A percentile compares a stretch with the other conserved stretches of the same genome.
These are phyloP conservation scores for Vitis amurensis DNA, from an alignment of 164 flowering plant genomes.

Conservation along the genomic window DNA sequence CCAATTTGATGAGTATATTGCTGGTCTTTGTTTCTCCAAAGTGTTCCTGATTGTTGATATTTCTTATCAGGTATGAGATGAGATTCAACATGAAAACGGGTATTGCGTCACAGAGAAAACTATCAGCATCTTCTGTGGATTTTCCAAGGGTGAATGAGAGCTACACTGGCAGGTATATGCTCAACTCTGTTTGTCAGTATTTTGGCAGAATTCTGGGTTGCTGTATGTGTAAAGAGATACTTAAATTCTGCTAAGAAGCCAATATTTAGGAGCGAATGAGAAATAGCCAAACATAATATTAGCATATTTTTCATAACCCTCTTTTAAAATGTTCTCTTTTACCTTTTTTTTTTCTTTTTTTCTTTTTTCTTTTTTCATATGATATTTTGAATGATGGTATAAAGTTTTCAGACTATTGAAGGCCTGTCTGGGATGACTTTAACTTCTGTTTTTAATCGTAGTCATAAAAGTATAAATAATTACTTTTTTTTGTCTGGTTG, in stretches of 20 bases:
- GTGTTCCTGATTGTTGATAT: conserved; percentile 7
- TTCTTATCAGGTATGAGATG: conserved; percentile 81
- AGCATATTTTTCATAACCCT: too few relatives aligned
- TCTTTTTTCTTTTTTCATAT: too few relatives aligned
- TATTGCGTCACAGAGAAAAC: conserved; percentile 71
- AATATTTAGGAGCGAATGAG: background rate
- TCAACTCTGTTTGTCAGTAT: background rate
- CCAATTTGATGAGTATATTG: background rate
- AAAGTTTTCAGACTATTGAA: too few relatives aligned
- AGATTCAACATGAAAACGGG: conserved; percentile 90
- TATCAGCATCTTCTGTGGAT: conserved; percentile 85
- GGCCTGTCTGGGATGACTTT: too few relatives aligned
- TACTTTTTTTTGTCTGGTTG: too few relatives aligned
- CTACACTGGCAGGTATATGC: conserved; percentile 86
- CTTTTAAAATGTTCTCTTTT: too few relatives aligned
- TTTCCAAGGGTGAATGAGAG: conserved; percentile 88
- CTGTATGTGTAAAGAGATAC: background rate
- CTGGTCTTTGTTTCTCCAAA: background rate
- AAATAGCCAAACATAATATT: too few relatives aligned
- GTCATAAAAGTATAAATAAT: too few relatives aligned
- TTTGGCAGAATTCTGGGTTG: background rate
- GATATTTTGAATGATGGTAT: too few relatives aligned
- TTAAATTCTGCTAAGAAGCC: background rate
- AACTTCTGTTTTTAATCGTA: too few relatives aligned
- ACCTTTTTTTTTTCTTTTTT: too few relatives aligned